A percentile compares a stretch with the other conserved stretches of the same genome.
Conservation (phyloP, 2,329 filamentous ascomycete genomes). For the Thyridium curvatum region DNA sequence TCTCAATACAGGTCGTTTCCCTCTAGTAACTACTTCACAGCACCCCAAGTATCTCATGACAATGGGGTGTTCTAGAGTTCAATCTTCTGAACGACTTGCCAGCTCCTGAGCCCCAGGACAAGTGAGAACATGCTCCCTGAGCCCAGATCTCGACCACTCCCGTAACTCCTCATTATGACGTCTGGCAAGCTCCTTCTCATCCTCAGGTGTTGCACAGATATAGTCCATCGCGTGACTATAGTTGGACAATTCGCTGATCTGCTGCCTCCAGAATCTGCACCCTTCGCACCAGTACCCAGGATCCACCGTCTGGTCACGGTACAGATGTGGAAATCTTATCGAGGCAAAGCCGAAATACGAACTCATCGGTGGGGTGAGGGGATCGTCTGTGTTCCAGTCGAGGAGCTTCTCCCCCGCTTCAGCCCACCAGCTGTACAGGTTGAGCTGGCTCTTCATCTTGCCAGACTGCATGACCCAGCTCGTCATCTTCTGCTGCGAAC, state of each 20-base stretch:
- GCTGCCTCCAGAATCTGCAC: not conserved
- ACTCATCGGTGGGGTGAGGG: not conserved
- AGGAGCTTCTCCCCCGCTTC: not conserved
- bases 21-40: no score
- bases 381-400: not conserved
- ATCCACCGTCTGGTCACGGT: not conserved
- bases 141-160: constrained; percentile 1
- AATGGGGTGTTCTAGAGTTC: no score
- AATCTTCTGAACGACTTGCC: no score
- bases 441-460: not conserved
- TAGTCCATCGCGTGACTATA: constrained; percentile 1
- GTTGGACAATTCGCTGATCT: not conserved
- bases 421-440: not conserved
- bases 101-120: not conserved
- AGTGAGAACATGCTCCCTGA: not conserved
- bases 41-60: no score
- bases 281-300: constrained; percentile 1
- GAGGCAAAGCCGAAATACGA: not conserved
- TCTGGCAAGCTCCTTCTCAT: not conserved
- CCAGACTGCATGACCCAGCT: constrained; percentile 1
- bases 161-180: not conserved
- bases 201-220: not conserved
- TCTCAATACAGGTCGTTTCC: no score
- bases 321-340: constrained; percentile 1
- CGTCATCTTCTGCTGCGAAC: not conserved